Evolutionary conservation across 2,329 filamentous ascomycete genomes (phyloP), one percentile per base, ranked within the genome.

Genomic region (Pseudopithomyces maydicus): DNA sequence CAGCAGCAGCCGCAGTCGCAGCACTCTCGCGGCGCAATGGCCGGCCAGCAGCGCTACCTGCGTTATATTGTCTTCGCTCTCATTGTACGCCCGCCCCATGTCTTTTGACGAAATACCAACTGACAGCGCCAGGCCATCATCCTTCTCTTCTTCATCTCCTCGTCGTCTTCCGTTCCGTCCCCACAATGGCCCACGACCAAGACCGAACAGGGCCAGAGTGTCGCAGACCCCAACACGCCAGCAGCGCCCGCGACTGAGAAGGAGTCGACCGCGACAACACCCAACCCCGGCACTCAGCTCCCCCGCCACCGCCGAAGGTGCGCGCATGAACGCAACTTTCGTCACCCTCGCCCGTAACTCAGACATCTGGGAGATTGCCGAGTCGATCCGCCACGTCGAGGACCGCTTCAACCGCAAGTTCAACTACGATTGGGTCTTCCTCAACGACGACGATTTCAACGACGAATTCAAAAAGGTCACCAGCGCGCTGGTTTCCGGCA

Each of bases 401-500:
- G 95, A 99, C 78, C 91, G 95, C 73, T 99, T 99, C 87, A 99
- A 99, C 81, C 87, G 88, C 71, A 90, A 94, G 70, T 98, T 90
- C 82, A 89, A 96, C 81, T 99, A 99, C 79, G 94, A 98, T 75
- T 99, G 96, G 96, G 94, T 99, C 52, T 99, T 99, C 81, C 82
- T 99, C 60, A 99, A 99, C 79, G 95, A 99, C 75, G 87, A 93
- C 76, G 91, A 92, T 0, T 99, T 99, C 72, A 90, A 97, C 73
- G 90, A 91, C 2, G 88, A 87, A 10, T 99, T 99, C 84, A 98
- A 93, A 78, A 94, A 92, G 78, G 84, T 98, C 64, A 99, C 95
- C 3, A 85, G 85, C 4, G 88, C 92, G 1, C 85, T 99, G 36
- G 90, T 96, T n/a, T 98, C 94, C 12, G 95, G 95, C 55, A 96